phyloP scores from a whole-genome alignment of 495 filamentous ascomycete genomes.

The Aspergillus ostianus region DNA sequence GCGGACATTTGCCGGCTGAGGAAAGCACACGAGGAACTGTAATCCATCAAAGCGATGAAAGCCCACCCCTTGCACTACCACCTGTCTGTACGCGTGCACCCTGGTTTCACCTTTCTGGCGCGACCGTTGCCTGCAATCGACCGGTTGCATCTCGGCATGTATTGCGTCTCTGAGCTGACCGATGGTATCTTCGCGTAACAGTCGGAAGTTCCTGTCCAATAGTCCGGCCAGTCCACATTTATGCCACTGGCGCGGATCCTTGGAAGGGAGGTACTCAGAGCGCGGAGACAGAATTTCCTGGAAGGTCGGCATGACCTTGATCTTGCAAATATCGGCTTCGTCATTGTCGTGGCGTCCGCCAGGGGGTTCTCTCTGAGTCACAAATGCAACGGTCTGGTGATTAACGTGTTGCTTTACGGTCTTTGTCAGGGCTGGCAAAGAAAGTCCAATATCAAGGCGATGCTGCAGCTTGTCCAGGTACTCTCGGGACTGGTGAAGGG shows the following conservation, averaged over 20 bases:
- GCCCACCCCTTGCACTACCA: slow-evolving; percentile 28
- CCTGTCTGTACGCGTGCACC: slow-evolving; percentile 41
- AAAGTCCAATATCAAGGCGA: slow-evolving; percentile 39
- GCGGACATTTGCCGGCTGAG: slow-evolving; percentile 48
- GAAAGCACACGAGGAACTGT: slow-evolving; percentile 53
- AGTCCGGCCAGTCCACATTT: slow-evolving; percentile 56
- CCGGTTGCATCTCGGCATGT: slow-evolving; percentile 13
- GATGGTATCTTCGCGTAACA: slow-evolving; percentile 39
- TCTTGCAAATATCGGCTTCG: slow-evolving; percentile 54
- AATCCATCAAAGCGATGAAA: slow-evolving; percentile 53
- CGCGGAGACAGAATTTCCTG: slow-evolving; percentile 55
- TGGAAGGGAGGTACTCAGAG: slow-evolving; percentile 58
- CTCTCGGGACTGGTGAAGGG: slow-evolving; percentile 13
- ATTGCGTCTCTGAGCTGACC: slow-evolving; percentile 39
- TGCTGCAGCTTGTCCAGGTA: slow-evolving; percentile 23
- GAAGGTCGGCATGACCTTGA: slow-evolving; percentile 61
- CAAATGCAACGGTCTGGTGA: slow-evolving; percentile 35
- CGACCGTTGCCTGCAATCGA: not conserved
- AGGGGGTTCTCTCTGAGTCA: slow-evolving; percentile 40
- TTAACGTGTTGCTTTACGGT: slow-evolving; percentile 13
- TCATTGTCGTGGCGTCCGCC: slow-evolving; percentile 67
- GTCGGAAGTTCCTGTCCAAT: slow-evolving; percentile 65
- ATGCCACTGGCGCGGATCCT: slow-evolving; percentile 54
- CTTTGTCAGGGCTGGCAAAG: slow-evolving; percentile 24
- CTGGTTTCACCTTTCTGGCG: slow-evolving; percentile 15